Conservation (phyloP, 1,284 basidiomycete genomes). For the Cutaneotrichosporon sp. region DNA sequence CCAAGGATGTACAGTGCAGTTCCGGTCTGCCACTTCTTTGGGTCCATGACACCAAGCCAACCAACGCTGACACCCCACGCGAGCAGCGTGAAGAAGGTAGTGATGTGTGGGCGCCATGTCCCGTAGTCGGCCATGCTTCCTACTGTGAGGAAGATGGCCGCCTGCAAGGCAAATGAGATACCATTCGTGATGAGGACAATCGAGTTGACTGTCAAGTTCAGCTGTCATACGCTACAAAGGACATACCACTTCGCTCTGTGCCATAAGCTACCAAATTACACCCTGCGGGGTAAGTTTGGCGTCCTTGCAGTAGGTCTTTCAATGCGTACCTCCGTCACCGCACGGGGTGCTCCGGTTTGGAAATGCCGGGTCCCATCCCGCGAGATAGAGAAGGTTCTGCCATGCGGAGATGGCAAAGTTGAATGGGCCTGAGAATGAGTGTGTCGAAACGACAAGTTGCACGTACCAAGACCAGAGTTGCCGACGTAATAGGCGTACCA, state of each 20-base stretch:
- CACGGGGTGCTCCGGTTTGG: slow-evolving; percentile 29
- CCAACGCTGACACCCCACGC: slow-evolving; percentile 66
- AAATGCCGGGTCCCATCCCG: slow-evolving; percentile 41
- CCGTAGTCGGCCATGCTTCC: slow-evolving; percentile 27
- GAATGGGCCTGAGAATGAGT: slow-evolving; percentile 32
- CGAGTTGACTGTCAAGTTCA: slow-evolving; percentile 15
- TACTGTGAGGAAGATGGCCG: slow-evolving; percentile 18
- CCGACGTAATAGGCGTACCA: slow-evolving; percentile 45
- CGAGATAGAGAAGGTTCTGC: slow-evolving; percentile 41
- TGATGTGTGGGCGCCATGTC: slow-evolving; percentile 31
- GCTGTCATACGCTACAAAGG: neutral
- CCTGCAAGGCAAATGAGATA: slow-evolving; percentile 24
- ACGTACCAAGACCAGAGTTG: slow-evolving; percentile 39
- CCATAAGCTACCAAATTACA: slow-evolving; percentile 36
- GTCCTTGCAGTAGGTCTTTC: neutral
- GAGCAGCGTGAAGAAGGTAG: slow-evolving; percentile 64
- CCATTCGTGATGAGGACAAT: slow-evolving; percentile 25
- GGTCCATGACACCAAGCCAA: slow-evolving; percentile 47
- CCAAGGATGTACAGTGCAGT: slow-evolving; percentile 25
- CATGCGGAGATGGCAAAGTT: slow-evolving; percentile 45
- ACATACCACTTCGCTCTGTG: slow-evolving; percentile 29
- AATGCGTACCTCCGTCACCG: slow-evolving; percentile 18
- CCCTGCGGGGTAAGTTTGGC: slow-evolving; percentile 9
- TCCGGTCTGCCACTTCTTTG: slow-evolving; percentile 27
- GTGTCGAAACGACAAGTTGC: no score